Conservation (phyloP, 306 rosid species). For the Fragaria ananassa region DNA sequence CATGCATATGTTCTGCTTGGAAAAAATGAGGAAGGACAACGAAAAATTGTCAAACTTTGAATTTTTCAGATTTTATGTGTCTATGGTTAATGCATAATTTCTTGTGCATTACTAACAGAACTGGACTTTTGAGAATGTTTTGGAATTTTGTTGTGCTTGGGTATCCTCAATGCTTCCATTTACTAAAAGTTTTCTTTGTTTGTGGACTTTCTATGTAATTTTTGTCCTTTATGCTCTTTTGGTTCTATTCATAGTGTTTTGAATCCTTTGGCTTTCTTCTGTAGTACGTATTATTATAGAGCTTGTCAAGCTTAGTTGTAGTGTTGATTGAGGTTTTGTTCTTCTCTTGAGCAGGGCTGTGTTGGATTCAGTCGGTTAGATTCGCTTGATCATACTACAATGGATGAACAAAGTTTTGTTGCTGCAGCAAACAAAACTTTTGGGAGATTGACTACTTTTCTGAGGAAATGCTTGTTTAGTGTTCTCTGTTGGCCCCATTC, state of each 20-base stretch:
- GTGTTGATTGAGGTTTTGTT: conserved; percentile 11
- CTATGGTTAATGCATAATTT: neutral
- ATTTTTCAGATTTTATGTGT: neutral
- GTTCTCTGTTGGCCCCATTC: conserved; percentile 62
- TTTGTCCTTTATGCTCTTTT: neutral
- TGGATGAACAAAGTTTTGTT: conserved; percentile 36
- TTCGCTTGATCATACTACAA: conserved; percentile 25
- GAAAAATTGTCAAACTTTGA: neutral
- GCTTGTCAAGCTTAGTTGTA: conserved; percentile 21
- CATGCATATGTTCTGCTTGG: neutral
- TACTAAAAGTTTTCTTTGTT: neutral
- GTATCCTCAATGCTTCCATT: conserved; percentile 5
- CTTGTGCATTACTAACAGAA: neutral
- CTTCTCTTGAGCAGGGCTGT: conserved; percentile 22
- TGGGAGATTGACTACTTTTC: conserved; percentile 34
- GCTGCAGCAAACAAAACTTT: conserved; percentile 16
- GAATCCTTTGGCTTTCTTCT: neutral
- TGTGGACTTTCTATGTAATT: neutral
- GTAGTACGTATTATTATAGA: neutral
- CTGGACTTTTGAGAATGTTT: neutral
- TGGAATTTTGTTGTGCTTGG: neutral
- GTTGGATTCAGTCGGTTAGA: neutral
- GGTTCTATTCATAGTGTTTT: neutral
- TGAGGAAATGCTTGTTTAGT: conserved; percentile 53
- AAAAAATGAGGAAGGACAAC: neutral